Percentiles rank a stretch among this genome's conserved stretches.
These are phyloP conservation scores for Exobasidium cylindrosporum DNA, from an alignment of 1,284 basidiomycete genomes.

Conservation along the genomic window DNA sequence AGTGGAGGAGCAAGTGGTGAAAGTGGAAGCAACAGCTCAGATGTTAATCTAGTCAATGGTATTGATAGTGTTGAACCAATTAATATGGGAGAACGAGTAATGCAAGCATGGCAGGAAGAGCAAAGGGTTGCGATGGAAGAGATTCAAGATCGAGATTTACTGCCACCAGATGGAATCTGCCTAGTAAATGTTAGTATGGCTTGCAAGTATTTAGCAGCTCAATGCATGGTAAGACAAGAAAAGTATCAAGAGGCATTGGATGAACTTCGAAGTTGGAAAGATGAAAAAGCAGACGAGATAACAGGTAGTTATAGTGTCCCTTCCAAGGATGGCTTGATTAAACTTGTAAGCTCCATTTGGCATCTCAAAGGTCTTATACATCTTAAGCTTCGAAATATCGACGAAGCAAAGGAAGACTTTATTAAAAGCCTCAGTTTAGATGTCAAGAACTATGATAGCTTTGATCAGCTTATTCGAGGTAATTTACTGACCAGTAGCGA, in stretches of 20 bases:
- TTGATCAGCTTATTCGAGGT: constrained; percentile 81
- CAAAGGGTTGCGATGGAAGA: constrained; percentile 19
- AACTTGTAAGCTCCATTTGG: constrained; percentile 64
- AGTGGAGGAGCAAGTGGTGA: constrained; percentile 5
- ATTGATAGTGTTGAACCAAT: neutral
- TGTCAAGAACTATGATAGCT: constrained; percentile 96
- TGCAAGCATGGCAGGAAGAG: constrained; percentile 19
- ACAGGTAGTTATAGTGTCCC: constrained; percentile 31
- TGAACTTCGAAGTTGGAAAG: constrained; percentile 71
- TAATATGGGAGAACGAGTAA: constrained; percentile 6
- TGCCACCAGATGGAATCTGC: constrained; percentile 30
- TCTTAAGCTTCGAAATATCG: constrained; percentile 83
- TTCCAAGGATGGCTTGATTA: constrained; percentile 55
- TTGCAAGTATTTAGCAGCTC: constrained; percentile 65
- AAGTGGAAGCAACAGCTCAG: neutral
- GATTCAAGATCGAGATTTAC: constrained; percentile 20
- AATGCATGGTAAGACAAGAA: constrained; percentile 87
- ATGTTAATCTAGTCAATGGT: neutral
- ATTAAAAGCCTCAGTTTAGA: constrained; percentile 91
- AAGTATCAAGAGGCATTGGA: constrained; percentile 90
- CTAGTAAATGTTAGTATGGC: constrained; percentile 45
- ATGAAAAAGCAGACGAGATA: constrained; percentile 60
- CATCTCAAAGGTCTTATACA: constrained; percentile 88
- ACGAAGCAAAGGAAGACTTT: constrained; percentile 85
- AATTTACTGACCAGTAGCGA: constrained; percentile 60